Evolutionary conservation across 257 asterid species (phyloP).

Genomic region (Asclepias syriaca): DNA sequence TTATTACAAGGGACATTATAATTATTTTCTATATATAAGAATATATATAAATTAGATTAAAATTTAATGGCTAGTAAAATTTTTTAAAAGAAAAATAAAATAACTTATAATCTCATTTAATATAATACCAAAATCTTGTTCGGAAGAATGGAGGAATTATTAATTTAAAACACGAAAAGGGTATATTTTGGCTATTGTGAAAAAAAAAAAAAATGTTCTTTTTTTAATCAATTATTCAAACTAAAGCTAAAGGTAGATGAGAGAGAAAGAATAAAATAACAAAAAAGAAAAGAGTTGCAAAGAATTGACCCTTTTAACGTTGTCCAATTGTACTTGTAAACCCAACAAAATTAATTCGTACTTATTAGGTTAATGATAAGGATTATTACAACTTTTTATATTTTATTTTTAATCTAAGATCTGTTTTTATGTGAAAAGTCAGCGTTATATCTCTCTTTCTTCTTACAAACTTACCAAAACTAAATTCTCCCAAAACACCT

Average conservation of each 20-base stretch:
- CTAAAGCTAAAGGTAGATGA: not conserved
- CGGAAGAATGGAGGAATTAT: too few species aligned
- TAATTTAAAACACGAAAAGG: too few species aligned
- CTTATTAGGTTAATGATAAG: not conserved
- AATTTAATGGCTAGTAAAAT: too few species aligned
- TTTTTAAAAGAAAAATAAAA: too few species aligned
- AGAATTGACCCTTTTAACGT: not conserved
- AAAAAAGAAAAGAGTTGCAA: not conserved
- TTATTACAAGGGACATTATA: too few species aligned
- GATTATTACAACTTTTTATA: not conserved
- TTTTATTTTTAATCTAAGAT: not conserved
- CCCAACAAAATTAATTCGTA: not conserved
- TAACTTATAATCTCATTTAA: too few species aligned
- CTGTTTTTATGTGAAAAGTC: slow-evolving; percentile 11
- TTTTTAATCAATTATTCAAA: not conserved
- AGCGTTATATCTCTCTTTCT: not conserved
- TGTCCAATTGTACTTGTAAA: not conserved
- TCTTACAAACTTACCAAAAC: not conserved
- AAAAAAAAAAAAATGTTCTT: too few species aligned
- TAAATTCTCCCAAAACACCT: not conserved
- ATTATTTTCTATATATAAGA: too few species aligned
- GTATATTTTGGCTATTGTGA: too few species aligned
- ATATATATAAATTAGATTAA: too few species aligned
- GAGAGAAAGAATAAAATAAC: not conserved
- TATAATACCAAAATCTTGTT: too few species aligned